Base-by-base conservation (phyloP, 2,329 filamentous ascomycete genomes). In the Calcarisporium arbuscula region DNA sequence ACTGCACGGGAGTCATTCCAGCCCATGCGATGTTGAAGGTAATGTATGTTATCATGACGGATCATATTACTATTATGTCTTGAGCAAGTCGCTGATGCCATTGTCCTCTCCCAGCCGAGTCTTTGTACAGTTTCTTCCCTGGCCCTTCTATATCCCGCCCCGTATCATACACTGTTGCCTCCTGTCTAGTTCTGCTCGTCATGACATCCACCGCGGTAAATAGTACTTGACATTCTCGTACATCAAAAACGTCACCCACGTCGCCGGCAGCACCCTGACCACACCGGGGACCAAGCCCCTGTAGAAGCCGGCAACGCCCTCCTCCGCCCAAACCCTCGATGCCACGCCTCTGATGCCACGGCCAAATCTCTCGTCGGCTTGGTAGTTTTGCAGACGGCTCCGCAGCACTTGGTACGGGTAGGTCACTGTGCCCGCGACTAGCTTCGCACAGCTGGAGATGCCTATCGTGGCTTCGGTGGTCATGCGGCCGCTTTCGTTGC, bases 331-430 rank as follows among this genome's bases (percentile, higher is more conserved):
- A 19, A 94, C 79, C 61, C 83, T 79, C 39, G 54, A 57, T 36
- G 83, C 69, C 9, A 90, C 87, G 48, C 88, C 89, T 32, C 64
- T 52, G 28, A 80, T 66, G 6, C 86, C 80, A 28, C 77, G 77
- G 1, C 76, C 81, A 54, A 94, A 95, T 29, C 73, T 68, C 46
- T 74, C 68, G 29, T 84, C 80, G 4, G 87, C 85, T 56, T 92
- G 74, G 58, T 95, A 94, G 38, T 85, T 89, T 65, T 98, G 92
- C 58, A 98, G 64, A 28, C 92, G 72, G 45, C 86, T 86, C 41
- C 92, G 72, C 32, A 98, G 74, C 19, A 96, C 88, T 62, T 96
- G 92, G 56, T 95, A 94, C 2, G 92, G 92, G 56, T 96, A 98
- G 7, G 90, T 95, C 34, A 81, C 78, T 18, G 80, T 82, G n/a